Evolutionary conservation across 768 basidiomycete species (phyloP).

Genomic region (Boletus patriciae): DNA sequence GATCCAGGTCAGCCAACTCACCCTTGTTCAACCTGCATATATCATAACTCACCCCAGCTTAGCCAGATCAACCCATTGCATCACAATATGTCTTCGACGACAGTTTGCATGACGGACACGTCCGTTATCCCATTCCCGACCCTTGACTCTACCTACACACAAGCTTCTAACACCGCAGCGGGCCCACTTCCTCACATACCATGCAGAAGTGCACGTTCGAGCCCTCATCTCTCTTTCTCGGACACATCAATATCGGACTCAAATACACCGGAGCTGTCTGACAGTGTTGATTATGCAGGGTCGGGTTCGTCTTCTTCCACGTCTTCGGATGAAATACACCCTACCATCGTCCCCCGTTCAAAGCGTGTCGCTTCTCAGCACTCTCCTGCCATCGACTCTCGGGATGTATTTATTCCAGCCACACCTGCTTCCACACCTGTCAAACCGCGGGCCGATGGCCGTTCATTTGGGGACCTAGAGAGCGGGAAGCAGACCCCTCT

Average conservation of each 20-base stretch:
- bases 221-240: conserved; percentile 9
- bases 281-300: conserved; percentile 10
- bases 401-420: conserved; percentile 40
- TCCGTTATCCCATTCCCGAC: conserved; percentile 30
- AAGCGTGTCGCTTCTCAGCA: conserved; percentile 38
- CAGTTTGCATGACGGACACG: conserved; percentile 25
- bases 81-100: conserved; percentile 22
- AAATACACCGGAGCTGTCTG: background rate
- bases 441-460: conserved; percentile 13
- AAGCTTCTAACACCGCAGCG: conserved; percentile 54
- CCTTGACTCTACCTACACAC: conserved; percentile 26
- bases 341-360: conserved; percentile 39
- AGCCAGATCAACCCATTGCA: background rate
- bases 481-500: conserved; percentile 11
- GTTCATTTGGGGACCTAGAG: conserved; percentile 16
- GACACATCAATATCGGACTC: conserved; percentile 16
- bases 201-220: conserved; percentile 40
- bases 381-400: conserved; percentile 17
- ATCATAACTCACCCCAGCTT: background rate
- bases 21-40: background rate
- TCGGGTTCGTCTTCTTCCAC: conserved; percentile 40
- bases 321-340: conserved; percentile 36
- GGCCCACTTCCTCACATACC: conserved; percentile 65
- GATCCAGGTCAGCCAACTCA: conserved; percentile 6
- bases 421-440: conserved; percentile 41